A percentile compares a stretch with the other conserved stretches of the same genome.
These are phyloP conservation scores for Mycena vitilis DNA, from an alignment of 768 basidiomycete species.

Conservation along the genomic window DNA sequence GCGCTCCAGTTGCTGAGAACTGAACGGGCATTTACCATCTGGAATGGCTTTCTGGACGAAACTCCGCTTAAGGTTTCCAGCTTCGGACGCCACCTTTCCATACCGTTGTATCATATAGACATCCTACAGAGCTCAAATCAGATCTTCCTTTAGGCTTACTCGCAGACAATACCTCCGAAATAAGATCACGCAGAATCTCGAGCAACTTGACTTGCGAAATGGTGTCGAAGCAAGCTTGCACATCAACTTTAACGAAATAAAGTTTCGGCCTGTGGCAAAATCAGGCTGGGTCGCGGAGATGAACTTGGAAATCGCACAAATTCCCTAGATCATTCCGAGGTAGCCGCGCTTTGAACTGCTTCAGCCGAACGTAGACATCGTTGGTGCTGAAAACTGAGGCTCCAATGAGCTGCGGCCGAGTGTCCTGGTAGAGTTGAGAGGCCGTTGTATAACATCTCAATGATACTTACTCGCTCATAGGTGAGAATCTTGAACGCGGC, in stretches of 20 bases:
- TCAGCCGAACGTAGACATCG: conserved; percentile 83
- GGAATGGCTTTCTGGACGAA: conserved; percentile 74
- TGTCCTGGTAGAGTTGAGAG: conserved; percentile 56
- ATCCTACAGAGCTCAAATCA: conserved; percentile 60
- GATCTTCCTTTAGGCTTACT: background rate
- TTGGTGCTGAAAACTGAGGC: conserved; percentile 86
- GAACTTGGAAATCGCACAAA: conserved; percentile 55
- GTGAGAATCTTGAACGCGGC: conserved; percentile 88
- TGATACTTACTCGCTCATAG: conserved; percentile 79
- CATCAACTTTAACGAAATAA: conserved; percentile 97
- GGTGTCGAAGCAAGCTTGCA: conserved; percentile 95
- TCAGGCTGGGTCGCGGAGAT: conserved; percentile 4
- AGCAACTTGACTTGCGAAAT: conserved; percentile 91
- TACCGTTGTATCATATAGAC: conserved; percentile 77
- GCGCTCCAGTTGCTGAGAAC: background rate
- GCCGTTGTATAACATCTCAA: background rate
- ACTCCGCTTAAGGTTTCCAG: conserved; percentile 66
- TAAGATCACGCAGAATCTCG: conserved; percentile 75
- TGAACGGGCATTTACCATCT: conserved; percentile 58
- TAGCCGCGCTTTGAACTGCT: conserved; percentile 71
- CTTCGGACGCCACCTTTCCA: conserved; percentile 68
- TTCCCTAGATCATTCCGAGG: conserved; percentile 52
- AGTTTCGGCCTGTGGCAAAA: conserved; percentile 73
- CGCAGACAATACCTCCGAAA: conserved; percentile 69
- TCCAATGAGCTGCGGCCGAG: conserved; percentile 73